These are phyloP conservation scores for Trichoderma reesei DNA, from an alignment of 495 filamentous ascomycete species.

Conservation along the genomic window DNA sequence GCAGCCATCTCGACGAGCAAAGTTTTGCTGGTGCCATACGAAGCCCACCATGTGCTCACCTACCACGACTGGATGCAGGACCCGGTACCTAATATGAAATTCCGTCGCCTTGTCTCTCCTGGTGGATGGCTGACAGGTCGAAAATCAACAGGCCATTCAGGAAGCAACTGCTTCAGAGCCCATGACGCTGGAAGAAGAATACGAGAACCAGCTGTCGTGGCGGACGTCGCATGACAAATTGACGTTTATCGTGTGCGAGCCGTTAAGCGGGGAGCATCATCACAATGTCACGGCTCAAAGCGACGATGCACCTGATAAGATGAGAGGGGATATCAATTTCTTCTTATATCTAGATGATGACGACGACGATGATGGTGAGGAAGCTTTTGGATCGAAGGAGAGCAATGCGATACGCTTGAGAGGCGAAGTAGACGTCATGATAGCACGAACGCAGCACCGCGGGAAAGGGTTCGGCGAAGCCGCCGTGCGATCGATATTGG, in stretches of 20 bases:
- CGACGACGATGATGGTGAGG: slow-evolving; percentile 8
- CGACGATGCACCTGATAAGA: slow-evolving; percentile 41
- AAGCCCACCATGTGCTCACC: slow-evolving; percentile 62
- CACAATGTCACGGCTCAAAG: neutral
- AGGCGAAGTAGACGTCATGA: slow-evolving; percentile 86
- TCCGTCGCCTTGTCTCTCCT: neutral
- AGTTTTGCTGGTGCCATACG: slow-evolving; percentile 75
- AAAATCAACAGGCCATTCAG: slow-evolving; percentile 54
- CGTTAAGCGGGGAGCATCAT: slow-evolving; percentile 18
- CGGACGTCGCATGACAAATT: slow-evolving; percentile 63
- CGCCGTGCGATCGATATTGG: slow-evolving; percentile 56
- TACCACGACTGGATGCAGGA: slow-evolving; percentile 93
- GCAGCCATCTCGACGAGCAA: slow-evolving; percentile 58
- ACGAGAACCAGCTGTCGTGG: slow-evolving; percentile 78
- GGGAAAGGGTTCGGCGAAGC: slow-evolving; percentile 56
- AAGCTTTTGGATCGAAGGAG: slow-evolving; percentile 2
- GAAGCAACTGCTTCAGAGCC: slow-evolving; percentile 76
- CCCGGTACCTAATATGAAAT: slow-evolving; percentile 37
- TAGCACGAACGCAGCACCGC: slow-evolving; percentile 51
- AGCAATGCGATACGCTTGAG: slow-evolving; percentile 3
- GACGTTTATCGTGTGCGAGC: slow-evolving; percentile 60
- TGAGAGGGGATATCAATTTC: slow-evolving; percentile 83
- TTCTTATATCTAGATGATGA: slow-evolving; percentile 49
- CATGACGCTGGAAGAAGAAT: slow-evolving; percentile 67
- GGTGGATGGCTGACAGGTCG: slow-evolving; percentile 7